phyloP scores from a whole-genome alignment of 345 rosid genomes.

The Litchi chinensis region DNA sequence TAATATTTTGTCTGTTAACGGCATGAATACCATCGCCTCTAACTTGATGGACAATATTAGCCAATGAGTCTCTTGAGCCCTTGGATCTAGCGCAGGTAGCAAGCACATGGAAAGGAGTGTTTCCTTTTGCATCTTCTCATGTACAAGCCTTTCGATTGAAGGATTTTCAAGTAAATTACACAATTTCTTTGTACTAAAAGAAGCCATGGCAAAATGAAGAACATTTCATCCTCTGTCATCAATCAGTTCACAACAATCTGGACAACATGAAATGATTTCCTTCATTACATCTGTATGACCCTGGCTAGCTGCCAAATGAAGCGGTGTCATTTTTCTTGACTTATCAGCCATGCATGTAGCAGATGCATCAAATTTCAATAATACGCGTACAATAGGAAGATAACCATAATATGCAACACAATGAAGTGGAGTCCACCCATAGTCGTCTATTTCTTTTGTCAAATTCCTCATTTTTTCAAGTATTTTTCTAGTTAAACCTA shows the following conservation, averaged over 20 bases:
- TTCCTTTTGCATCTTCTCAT: conserved; percentile 3
- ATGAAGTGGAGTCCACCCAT: neutral
- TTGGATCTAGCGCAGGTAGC: neutral
- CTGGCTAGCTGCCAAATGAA: neutral
- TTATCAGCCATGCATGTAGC: neutral
- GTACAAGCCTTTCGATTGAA: neutral
- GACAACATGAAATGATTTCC: neutral
- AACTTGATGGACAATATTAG: no score
- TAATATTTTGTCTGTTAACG: no score
- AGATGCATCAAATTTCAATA: neutral
- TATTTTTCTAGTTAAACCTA: neutral
- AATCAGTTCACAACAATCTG: neutral
- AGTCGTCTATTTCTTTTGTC: neutral
- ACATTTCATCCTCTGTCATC: neutral
- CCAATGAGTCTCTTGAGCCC: neutral
- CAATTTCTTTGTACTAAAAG: neutral
- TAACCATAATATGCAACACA: neutral
- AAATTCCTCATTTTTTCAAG: neutral
- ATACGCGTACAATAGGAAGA: accelerated
- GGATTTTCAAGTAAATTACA: neutral
- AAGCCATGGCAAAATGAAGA: conserved; percentile 9
- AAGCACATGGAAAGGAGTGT: conserved; percentile 5
- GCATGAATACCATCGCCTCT: no score
- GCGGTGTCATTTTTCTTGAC: neutral
- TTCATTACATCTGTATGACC: neutral